Conservation (phyloP, 768 basidiomycete genomes). For the Russula foetens region DNA sequence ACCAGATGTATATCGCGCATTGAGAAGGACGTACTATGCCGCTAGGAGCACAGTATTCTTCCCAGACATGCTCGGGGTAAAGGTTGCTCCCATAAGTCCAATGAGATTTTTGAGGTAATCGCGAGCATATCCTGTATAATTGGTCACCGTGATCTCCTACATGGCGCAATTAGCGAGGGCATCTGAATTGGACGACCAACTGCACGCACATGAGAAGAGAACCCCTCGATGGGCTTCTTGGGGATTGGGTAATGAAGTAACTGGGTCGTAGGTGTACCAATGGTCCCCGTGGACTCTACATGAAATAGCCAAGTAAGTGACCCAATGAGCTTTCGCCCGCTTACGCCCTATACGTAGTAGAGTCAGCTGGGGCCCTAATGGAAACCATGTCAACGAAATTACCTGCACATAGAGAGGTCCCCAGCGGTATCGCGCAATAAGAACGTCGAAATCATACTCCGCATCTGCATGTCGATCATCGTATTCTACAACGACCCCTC, state of each 20-base stretch:
- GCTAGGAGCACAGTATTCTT: conserved; percentile 77
- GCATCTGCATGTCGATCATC: conserved; percentile 32
- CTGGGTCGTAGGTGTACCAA: conserved; percentile 61
- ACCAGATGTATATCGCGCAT: background rate
- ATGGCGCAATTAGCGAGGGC: background rate
- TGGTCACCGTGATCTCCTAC: conserved; percentile 77
- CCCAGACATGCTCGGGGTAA: conserved; percentile 75
- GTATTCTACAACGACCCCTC: conserved; percentile 41
- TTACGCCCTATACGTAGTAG: conserved; percentile 44
- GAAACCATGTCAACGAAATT: too few species aligned
- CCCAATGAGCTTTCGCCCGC: conserved; percentile 53
- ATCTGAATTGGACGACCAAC: background rate
- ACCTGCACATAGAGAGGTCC: conserved; percentile 69
- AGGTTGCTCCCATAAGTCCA: conserved; percentile 62
- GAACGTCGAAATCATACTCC: conserved; percentile 54
- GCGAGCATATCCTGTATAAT: conserved; percentile 79
- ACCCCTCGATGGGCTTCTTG: conserved; percentile 46
- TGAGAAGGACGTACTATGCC: conserved; percentile 52
- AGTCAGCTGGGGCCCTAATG: background rate
- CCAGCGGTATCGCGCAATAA: conserved; percentile 60
- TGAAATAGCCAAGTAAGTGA: conserved; percentile 81
- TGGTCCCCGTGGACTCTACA: conserved; percentile 53
- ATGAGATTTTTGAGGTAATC: conserved; percentile 88
- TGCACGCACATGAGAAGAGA: conserved; percentile 50
- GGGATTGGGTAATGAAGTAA: conserved; percentile 83